These are phyloP conservation scores for Globisporangium takayamanum DNA, from an alignment of 352 stramenopile genomes.

Conservation along the genomic window DNA sequence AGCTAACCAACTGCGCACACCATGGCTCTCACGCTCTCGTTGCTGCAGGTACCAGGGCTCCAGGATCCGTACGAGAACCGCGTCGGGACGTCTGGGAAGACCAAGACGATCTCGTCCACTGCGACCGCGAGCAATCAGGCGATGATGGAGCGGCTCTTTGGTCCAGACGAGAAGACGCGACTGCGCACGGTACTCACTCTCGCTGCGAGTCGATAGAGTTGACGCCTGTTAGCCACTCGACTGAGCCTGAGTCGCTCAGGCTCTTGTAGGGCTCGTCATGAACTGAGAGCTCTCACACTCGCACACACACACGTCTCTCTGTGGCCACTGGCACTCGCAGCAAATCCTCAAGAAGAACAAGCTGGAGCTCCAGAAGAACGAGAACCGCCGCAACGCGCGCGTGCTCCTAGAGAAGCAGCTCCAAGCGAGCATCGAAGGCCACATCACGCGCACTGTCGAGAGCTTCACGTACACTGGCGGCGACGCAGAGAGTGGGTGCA, in stretches of 20 bases:
- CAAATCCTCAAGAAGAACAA: conserved; percentile 83
- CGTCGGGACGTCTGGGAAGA: conserved; percentile 24
- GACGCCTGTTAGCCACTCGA: too few species aligned
- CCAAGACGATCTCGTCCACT: conserved; percentile 34
- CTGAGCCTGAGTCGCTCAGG: too few species aligned
- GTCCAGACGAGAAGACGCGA: conserved; percentile 57
- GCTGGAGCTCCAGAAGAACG: conserved; percentile 65
- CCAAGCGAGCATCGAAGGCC: conserved; percentile 82
- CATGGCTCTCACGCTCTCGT: not conserved
- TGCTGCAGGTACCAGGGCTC: conserved; percentile 24
- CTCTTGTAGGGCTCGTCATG: too few species aligned
- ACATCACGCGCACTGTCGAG: conserved; percentile 84
- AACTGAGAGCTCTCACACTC: not conserved
- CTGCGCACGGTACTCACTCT: conserved; percentile 28
- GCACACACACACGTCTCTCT: not conserved
- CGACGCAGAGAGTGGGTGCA: conserved; percentile 7
- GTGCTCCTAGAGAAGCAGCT: conserved; percentile 81
- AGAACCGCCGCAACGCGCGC: conserved; percentile 65
- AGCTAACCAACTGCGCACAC: not conserved
- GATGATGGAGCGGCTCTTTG: conserved; percentile 75
- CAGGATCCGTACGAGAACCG: conserved; percentile 66
- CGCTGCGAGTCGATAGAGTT: not conserved
- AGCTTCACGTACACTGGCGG: conserved; percentile 40
- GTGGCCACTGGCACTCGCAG: conserved; percentile 13
- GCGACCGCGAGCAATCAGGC: conserved; percentile 54